Percentiles rank a stretch among this genome's conserved stretches.
phyloP scores from a whole-genome alignment of 306 rosid genomes.

The Rubus parviflorus region DNA sequence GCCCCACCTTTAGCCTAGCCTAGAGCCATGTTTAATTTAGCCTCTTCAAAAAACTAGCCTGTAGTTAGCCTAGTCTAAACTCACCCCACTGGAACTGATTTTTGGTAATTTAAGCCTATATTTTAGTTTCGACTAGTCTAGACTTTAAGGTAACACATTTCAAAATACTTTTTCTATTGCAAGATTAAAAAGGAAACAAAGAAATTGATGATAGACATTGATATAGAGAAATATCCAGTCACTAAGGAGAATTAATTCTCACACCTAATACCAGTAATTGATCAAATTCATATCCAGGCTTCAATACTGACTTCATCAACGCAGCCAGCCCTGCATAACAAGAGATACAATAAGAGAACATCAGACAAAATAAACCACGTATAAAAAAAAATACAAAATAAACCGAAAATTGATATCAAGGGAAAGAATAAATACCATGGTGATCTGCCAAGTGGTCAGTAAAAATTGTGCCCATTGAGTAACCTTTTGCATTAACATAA shows the following conservation, averaged over 20 bases:
- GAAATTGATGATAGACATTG: background rate
- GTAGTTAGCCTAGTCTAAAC: too few relatives aligned
- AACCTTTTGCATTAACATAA: constrained; percentile 56
- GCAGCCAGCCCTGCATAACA: constrained; percentile 65
- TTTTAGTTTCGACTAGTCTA: too few relatives aligned
- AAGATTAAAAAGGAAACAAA: background rate
- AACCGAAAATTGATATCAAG: background rate
- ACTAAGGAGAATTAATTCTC: constrained; percentile 4
- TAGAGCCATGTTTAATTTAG: too few relatives aligned
- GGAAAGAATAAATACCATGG: constrained; percentile 51
- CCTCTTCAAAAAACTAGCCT: too few relatives aligned
- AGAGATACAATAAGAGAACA: constrained; percentile 18
- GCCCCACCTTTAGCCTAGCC: too few relatives aligned
- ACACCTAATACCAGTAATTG: constrained; percentile 78
- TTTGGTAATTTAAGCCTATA: too few relatives aligned
- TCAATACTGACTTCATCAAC: constrained; percentile 63
- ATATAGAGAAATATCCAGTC: background rate
- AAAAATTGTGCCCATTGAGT: constrained; percentile 73
- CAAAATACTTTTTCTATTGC: background rate
- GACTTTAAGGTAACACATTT: too few relatives aligned
- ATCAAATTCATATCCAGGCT: constrained; percentile 86
- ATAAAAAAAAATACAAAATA: background rate
- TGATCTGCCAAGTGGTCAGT: constrained; percentile 88
- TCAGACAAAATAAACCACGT: background rate
- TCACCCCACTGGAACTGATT: too few relatives aligned